Conservation (phyloP, 495 filamentous ascomycete genomes). For the Neurospora pannonica region DNA sequence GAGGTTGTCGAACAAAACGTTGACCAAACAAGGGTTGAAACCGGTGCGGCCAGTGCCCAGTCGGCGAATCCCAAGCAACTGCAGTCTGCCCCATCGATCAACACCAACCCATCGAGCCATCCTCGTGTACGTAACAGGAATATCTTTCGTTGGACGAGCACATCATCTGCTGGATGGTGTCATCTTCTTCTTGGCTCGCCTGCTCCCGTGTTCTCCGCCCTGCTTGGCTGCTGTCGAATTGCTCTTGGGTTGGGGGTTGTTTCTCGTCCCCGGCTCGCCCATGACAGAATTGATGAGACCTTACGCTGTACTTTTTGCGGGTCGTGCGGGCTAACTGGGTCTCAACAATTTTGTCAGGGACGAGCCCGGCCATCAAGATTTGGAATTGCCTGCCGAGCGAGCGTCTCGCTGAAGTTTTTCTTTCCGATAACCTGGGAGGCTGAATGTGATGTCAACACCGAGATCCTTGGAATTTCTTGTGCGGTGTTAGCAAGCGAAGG, state of each 20-base stretch:
- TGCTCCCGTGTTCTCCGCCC: not conserved
- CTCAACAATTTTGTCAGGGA: too few species aligned
- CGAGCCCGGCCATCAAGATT: not conserved
- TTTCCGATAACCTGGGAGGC: not conserved
- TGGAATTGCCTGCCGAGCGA: not conserved
- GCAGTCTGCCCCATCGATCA: not conserved
- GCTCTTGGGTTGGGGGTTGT: not conserved
- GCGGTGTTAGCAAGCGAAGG: not conserved
- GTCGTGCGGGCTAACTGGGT: too few species aligned
- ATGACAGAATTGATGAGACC: too few species aligned
- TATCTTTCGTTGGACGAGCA: not conserved
- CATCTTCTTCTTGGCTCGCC: not conserved
- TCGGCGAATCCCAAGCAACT: not conserved
- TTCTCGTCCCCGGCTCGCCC: not conserved
- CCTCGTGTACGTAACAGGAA: not conserved
- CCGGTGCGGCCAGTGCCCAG: too few species aligned
- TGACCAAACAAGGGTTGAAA: too few species aligned
- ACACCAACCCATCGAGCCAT: not conserved
- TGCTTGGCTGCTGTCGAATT: not conserved
- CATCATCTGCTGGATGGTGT: not conserved
- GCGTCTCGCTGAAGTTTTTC: not conserved
- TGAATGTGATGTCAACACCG: not conserved
- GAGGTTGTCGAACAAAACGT: too few species aligned
- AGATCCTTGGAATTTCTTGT: not conserved
- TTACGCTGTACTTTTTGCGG: too few species aligned